Evolutionary conservation across 257 asterid genomes (phyloP).

Genomic region (Fraxinus pennsylvanica): DNA sequence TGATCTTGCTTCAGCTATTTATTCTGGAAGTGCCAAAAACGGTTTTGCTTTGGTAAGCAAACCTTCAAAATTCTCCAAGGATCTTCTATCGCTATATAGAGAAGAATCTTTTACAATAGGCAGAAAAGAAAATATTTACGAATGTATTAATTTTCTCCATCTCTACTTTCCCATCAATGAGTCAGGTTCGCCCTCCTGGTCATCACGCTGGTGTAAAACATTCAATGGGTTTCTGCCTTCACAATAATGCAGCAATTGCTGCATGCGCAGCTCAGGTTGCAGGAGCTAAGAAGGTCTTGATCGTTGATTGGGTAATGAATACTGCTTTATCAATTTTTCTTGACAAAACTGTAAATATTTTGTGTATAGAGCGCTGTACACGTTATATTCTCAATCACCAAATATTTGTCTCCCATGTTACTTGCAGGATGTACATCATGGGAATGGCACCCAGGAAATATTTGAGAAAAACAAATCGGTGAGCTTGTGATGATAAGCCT

Average conservation of each 20-base stretch:
- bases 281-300: constrained; percentile 92
- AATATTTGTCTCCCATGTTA: constrained; percentile 21
- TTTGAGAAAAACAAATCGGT: constrained; percentile 86
- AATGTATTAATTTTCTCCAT: constrained; percentile 29
- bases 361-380: not conserved
- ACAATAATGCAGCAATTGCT: constrained; percentile 96
- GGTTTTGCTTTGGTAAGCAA: constrained; percentile 94
- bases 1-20: constrained; percentile 88
- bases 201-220: constrained; percentile 99
- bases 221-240: constrained; percentile 98
- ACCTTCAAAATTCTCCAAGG: constrained; percentile 8
- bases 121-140: constrained; percentile 5
- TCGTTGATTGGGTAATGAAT: constrained; percentile 85
- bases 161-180: constrained; percentile 23
- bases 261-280: constrained; percentile 86
- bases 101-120: constrained; percentile 1
- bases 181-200: constrained; percentile 98
- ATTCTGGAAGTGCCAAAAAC: constrained; percentile 75
- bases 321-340: not conserved
- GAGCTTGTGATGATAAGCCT: constrained; percentile 28
- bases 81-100: constrained; percentile 21
- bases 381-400: not conserved
- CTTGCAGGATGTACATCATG: constrained; percentile 95
- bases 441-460: constrained; percentile 98
- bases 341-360: not conserved